These are phyloP conservation scores for Starmerella asiatica DNA, from an alignment of 805 yeast genomes.

Conservation along the genomic window DNA sequence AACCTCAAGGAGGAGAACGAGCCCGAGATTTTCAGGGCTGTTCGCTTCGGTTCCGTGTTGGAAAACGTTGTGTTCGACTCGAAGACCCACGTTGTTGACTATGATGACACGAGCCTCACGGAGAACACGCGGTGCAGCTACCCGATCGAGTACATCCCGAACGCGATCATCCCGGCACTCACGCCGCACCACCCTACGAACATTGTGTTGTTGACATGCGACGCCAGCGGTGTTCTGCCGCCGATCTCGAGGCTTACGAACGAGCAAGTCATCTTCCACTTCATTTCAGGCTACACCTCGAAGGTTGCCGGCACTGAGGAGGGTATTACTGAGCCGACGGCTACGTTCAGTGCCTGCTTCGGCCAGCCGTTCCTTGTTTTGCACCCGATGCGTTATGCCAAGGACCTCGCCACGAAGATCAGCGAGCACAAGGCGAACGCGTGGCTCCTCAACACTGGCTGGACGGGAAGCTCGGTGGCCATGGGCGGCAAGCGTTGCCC, in stretches of 20 bases:
- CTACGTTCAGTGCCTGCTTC: conserved; percentile 95
- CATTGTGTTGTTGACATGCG: conserved; percentile 86
- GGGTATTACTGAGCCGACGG: conserved; percentile 96
- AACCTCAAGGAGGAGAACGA: conserved; percentile 83
- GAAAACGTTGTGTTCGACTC: conserved; percentile 88
- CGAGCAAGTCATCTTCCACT: conserved; percentile 97
- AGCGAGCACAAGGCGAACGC: conserved; percentile 78
- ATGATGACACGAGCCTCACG: conserved; percentile 65
- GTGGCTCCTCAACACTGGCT: conserved; percentile 95
- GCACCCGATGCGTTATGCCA: conserved; percentile 97
- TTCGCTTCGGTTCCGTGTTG: conserved; percentile 84
- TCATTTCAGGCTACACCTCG: conserved; percentile 95
- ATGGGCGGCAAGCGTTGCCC: conserved; percentile 97
- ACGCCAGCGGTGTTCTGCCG: conserved; percentile 94
- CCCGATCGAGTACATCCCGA: conserved; percentile 93
- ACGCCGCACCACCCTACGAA: conserved; percentile 86
- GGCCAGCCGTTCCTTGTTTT: conserved; percentile 97
- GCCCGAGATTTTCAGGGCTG: conserved; percentile 94
- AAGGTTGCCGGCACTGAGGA: conserved; percentile 99
- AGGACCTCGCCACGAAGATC: conserved; percentile 90
- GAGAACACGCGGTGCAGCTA: conserved; percentile 98
- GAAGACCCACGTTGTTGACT: conserved; percentile 68
- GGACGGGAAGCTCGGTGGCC: conserved; percentile 90
- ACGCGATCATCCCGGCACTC: conserved; percentile 89
- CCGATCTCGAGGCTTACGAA: conserved; percentile 89